Evolutionary conservation across 164 flowering plant genomes (phyloP).

Genomic region (Umbilicus rupestris): DNA sequence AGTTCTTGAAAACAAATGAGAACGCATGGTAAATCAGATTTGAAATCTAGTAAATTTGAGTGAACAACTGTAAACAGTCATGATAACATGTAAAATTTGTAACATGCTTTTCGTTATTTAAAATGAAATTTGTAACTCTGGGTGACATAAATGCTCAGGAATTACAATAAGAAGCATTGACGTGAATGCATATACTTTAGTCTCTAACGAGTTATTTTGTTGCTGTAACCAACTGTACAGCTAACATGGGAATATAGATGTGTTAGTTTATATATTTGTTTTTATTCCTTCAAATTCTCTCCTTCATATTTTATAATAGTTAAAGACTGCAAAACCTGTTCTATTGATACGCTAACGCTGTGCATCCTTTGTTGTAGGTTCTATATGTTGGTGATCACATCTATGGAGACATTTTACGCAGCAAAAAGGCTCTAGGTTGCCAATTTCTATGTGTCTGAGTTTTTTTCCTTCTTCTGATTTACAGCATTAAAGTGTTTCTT

Average conservation of each 20-base stretch:
- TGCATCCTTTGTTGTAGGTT: constrained; percentile 40
- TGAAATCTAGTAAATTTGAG: not conserved
- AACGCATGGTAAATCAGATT: not conserved
- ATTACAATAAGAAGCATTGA: too few species aligned
- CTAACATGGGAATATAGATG: not conserved
- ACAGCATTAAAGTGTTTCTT: not conserved
- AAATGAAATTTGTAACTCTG: too few species aligned
- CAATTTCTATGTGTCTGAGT: not conserved
- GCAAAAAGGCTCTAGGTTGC: constrained; percentile 91
- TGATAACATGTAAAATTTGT: too few species aligned
- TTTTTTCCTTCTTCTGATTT: not conserved
- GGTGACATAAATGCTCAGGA: too few species aligned
- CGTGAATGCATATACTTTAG: too few species aligned
- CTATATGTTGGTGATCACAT: constrained; percentile 99
- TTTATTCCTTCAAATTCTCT: not conserved
- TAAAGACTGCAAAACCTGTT: too few species aligned
- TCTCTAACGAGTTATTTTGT: not conserved
- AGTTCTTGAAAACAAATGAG: not conserved
- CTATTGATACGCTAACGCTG: too few species aligned
- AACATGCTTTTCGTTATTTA: too few species aligned
- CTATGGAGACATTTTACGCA: constrained; percentile 95
- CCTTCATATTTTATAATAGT: not conserved
- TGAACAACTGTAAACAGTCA: too few species aligned
- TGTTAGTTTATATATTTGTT: not conserved
- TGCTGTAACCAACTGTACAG: not conserved